These are phyloP conservation scores for Zymoseptoria ardabiliae DNA, from an alignment of 2,329 filamentous ascomycete genomes.

Conservation along the genomic window DNA sequence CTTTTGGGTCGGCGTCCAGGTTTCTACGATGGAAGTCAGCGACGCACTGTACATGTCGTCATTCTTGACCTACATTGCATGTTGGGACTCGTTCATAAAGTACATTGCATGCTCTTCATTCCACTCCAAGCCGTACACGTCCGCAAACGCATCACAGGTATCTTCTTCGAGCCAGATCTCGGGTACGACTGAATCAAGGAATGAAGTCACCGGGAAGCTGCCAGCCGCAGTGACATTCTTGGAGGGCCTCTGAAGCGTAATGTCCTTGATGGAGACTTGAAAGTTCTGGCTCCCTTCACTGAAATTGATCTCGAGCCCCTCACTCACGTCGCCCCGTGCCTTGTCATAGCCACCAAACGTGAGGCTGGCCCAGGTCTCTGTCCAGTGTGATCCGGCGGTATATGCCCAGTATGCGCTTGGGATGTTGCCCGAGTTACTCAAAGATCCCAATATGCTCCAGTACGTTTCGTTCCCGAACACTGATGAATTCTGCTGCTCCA, in stretches of 20 bases:
- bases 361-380: conserved; percentile 17
- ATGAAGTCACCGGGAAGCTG: neutral
- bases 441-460: conserved; percentile 26
- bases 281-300: neutral
- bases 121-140: conserved; percentile 33
- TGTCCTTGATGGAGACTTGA: conserved; percentile 5
- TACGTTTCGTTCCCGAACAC: conserved; percentile 32
- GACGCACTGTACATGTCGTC: neutral
- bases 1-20: conserved; percentile 25
- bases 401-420: conserved; percentile 35
- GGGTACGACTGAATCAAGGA: conserved; percentile 33
- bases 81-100: conserved; percentile 29
- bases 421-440: conserved; percentile 27
- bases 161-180: conserved; percentile 36
- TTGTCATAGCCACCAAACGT: conserved; percentile 36
- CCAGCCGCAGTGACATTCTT: neutral
- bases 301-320: neutral
- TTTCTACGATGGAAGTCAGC: conserved; percentile 11
- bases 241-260: neutral
- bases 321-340: conserved; percentile 11
- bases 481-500: conserved; percentile 32
- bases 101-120: conserved; percentile 31
- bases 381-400: conserved; percentile 32
- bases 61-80: conserved; percentile 19
- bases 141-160: conserved; percentile 30